These are phyloP conservation scores for Pachysolen tannophilus DNA, from an alignment of 805 yeast species.

Conservation along the genomic window DNA sequence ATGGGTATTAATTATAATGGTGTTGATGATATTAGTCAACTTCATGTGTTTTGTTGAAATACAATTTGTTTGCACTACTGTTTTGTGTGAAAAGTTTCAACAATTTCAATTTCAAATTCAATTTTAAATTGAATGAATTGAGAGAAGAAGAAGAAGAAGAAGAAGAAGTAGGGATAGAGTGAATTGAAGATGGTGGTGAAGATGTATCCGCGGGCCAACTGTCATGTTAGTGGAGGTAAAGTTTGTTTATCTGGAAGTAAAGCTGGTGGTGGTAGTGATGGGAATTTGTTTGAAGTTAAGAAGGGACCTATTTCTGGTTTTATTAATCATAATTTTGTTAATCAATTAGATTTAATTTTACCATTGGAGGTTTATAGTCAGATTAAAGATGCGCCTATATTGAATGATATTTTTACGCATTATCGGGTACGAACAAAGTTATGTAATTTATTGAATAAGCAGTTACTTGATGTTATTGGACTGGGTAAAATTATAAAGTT, in stretches of 20 bases:
- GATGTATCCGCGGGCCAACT: slow-evolving; percentile 13
- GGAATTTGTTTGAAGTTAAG: neutral
- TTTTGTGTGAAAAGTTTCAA: no score
- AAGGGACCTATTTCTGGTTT: slow-evolving; percentile 6
- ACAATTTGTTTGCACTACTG: no score
- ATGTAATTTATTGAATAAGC: neutral
- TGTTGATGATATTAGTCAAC: no score
- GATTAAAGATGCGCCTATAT: neutral
- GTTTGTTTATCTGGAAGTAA: no score
- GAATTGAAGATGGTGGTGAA: neutral
- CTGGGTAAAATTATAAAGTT: slow-evolving; percentile 1
- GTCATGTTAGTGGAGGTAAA: slow-evolving; percentile 13
- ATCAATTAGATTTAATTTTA: slow-evolving; percentile 16
- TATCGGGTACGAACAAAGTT: neutral
- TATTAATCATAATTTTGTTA: slow-evolving; percentile 19
- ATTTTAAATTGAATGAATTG: no score
- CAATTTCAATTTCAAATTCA: no score
- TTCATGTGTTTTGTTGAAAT: no score
- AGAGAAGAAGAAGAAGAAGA: no score
- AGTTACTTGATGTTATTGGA: neutral
- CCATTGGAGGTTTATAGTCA: slow-evolving; percentile 4
- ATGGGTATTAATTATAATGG: no score
- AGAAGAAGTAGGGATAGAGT: no score
- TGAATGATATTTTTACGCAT: neutral
- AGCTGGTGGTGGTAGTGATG: no score